Conservation (phyloP, 495 filamentous ascomycete genomes). For the Xylaria intraflava region DNA sequence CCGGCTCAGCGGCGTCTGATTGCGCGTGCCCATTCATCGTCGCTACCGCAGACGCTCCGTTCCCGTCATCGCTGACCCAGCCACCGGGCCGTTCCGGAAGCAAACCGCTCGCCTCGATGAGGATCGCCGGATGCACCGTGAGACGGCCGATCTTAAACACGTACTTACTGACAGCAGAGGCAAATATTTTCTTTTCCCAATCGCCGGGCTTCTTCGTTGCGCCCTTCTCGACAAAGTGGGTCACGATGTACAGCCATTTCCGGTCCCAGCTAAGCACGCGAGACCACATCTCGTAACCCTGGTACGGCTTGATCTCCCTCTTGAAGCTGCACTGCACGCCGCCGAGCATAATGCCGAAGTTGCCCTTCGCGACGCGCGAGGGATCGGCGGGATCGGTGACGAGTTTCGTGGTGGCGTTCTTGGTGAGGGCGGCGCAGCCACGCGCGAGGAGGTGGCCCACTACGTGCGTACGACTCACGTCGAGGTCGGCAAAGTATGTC, state of each 20-base stretch:
- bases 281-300: constrained; percentile 66
- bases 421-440: constrained; percentile 33
- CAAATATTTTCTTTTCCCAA: constrained; percentile 41
- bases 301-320: constrained; percentile 61
- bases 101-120: constrained; percentile 61
- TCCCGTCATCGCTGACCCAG: constrained; percentile 37
- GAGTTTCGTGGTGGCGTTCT: constrained; percentile 37
- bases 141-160: constrained; percentile 66
- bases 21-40: constrained; percentile 21
- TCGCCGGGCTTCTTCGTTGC: constrained; percentile 31
- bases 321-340: constrained; percentile 62
- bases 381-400: constrained; percentile 36
- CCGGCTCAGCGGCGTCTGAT: constrained; percentile 16
- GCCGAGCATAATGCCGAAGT: constrained; percentile 57
- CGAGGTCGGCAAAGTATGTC: constrained; percentile 78
- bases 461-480: constrained; percentile 62
- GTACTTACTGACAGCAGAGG: constrained; percentile 50
- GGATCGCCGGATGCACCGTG: constrained; percentile 75
- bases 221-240: constrained; percentile 49
- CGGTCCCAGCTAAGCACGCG: constrained; percentile 65
- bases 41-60: constrained; percentile 13
- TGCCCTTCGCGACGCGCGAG: constrained; percentile 25
- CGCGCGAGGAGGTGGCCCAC: constrained; percentile 46
- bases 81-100: constrained; percentile 54
- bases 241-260: constrained; percentile 46